Evolutionary conservation across 2,329 filamentous ascomycete genomes (phyloP), one percentile per base, ranked within the genome.

Genomic region (Dactylellina leptospora): DNA sequence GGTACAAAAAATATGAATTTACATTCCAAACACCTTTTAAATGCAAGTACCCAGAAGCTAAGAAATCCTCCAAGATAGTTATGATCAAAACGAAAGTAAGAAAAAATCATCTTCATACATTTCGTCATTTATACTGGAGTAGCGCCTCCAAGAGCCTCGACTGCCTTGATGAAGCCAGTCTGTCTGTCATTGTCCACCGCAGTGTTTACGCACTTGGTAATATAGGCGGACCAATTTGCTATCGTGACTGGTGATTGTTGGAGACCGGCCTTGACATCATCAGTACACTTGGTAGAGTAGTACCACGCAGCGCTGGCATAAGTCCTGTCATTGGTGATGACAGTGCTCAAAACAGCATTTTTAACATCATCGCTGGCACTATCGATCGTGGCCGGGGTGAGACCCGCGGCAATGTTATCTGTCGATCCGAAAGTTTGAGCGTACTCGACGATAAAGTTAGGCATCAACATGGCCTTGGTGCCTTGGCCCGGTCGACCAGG

Each of bases 401-500:
- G 16, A 20, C 55, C 61, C 9, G 60, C 33, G 10, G 28, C 28
- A 33, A 73, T 66, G 42, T 22, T 62, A 20, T 62, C 54, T 18
- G 69, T 62, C 4, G 60, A 63, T 36, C 45, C 54, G 16, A 68
- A 66, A 6, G 47, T 48, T 50, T 73, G 69, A 2, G 69, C 69
- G 23, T 73, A 73, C n/a, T 36, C 11, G 40, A 60, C 9, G 20
- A 75, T 86, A 78, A 81, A 87, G 0, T 79, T 76, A 0, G 85
- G 81, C 56, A 81, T 83, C 79, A 88, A 85, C 87, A 90, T 89
- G 77, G 87, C 87, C 2, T 86, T 81, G 0, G 90, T 92, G 22
- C 90, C 90, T 78, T 93, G 89, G 6, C 90, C 90, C 0, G 88
- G 83, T 0, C 80, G 77, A n/a, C 83, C 84, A 1, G 74, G 84